phyloP scores from a whole-genome alignment of 371 early-diverging fungal species.

The Chytridium lagenaria region DNA sequence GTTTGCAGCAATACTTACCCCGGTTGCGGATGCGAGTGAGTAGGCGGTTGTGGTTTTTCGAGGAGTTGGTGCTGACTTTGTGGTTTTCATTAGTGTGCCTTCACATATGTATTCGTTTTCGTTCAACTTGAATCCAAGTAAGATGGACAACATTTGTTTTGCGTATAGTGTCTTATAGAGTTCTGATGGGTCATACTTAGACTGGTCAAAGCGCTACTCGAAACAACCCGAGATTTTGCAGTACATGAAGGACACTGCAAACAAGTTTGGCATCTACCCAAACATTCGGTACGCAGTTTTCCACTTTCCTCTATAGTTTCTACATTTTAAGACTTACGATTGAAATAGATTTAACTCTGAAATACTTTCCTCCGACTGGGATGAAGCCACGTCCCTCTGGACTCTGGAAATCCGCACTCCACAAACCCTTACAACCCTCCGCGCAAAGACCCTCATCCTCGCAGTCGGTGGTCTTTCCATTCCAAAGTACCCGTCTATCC shows the following conservation, averaged over 20 bases:
- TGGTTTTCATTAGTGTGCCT: no score
- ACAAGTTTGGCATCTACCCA: constrained; percentile 52
- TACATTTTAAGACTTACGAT: background rate
- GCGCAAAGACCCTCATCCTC: constrained; percentile 39
- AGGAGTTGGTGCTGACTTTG: no score
- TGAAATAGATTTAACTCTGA: background rate
- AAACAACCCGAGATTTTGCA: constrained; percentile 58
- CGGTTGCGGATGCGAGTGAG: constrained; percentile 60
- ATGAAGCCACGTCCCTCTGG: background rate
- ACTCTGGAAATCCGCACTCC: constrained; percentile 19
- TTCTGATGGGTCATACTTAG: constrained; percentile 26
- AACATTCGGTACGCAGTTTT: background rate
- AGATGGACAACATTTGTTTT: no score
- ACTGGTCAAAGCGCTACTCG: constrained; percentile 54
- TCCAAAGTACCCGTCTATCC: constrained; percentile 59
- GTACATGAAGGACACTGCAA: constrained; percentile 55
- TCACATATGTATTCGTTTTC: constrained; percentile 60
- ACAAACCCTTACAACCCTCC: background rate
- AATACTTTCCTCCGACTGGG: background rate
- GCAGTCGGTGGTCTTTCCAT: constrained; percentile 56
- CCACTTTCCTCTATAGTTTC: background rate
- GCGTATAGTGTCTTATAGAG: no score
- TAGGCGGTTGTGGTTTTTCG: no score
- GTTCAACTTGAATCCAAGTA: constrained; percentile 50
- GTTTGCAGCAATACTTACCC: constrained; percentile 57